Evolutionary conservation across 768 basidiomycete genomes (phyloP).

Genomic region (Sarcodon aspratus): DNA sequence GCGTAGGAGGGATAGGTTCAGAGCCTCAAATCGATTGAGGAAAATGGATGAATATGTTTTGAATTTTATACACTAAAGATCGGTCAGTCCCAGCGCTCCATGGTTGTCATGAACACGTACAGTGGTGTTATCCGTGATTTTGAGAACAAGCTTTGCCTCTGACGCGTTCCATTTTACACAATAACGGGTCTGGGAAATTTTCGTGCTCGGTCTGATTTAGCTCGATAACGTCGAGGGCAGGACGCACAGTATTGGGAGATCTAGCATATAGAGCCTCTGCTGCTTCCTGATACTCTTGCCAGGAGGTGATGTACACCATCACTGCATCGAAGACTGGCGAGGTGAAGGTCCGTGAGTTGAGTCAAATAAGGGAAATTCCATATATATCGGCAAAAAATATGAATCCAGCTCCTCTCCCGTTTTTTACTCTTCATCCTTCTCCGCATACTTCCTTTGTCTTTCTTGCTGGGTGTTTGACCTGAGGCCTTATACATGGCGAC

Average conservation of each 20-base stretch:
- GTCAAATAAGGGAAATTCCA: neutral
- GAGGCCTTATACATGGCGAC: conserved; percentile 3
- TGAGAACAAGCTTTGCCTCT: conserved; percentile 82
- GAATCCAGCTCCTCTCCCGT: neutral
- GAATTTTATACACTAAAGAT: conserved; percentile 82
- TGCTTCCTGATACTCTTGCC: conserved; percentile 86
- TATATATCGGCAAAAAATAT: neutral
- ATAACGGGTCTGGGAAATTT: conserved; percentile 60
- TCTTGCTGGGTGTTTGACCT: neutral
- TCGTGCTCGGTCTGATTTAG: neutral
- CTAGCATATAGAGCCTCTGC: conserved; percentile 77
- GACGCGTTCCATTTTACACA: conserved; percentile 85
- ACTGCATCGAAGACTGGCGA: conserved; percentile 28
- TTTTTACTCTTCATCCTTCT: neutral
- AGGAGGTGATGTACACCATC: conserved; percentile 85
- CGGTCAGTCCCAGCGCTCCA: neutral
- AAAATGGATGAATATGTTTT: conserved; percentile 91
- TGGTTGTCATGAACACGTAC: conserved; percentile 33
- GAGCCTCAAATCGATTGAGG: conserved; percentile 90
- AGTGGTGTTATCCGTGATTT: conserved; percentile 84
- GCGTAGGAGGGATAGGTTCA: conserved; percentile 78
- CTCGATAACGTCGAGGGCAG: neutral
- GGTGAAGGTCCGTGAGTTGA: neutral
- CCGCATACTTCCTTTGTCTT: neutral
- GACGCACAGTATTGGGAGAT: conserved; percentile 63